Base-by-base conservation (phyloP, 2,329 filamentous ascomycete genomes). In the Talaromyces sp. region DNA sequence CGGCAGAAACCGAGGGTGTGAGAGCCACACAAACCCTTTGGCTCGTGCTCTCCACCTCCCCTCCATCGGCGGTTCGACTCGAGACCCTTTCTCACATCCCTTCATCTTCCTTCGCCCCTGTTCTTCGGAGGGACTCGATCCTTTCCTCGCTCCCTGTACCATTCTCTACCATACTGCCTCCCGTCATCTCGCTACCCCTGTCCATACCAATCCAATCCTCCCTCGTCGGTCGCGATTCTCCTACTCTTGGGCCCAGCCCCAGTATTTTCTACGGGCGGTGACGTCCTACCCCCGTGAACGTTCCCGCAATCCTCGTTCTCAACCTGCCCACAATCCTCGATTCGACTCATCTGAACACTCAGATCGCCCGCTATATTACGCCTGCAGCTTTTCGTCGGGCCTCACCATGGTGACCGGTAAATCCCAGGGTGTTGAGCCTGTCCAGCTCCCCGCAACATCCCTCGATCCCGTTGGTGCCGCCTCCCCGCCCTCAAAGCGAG, bases 401-500 rank as follows among this genome's bases (percentile, higher is more conserved):
- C 7, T 30, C 59, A 64, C 60, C 52, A 73, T 73, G 70, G 66
- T 72, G 55, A 72, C 70, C 49, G 69, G 66, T 51, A 74, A 70
- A 57, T 65, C 71, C 57, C 69, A 70, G 56, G 65, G 65, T 44
- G 56, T 65, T 47, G 68, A 72, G 54, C 62, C 69, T 44, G 59
- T 70, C 29, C 71, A 71, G 40, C 65, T 65, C 37, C 65, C 66
- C 52, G 65, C 65, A 30, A 55, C 64, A 36, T 61, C 75, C 52
- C 72, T 69, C 73, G 76, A 74, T 66, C 80, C 70, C 70, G 81
- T 70, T 52, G 74, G 47, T 45, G 54, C 80, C 52, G 78, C 82
- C 65, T 91, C 90, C 37, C 90, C 89, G 50, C 90, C 90, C 27
- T 90, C 86, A 61, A 95, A 89, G 77, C 86, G 90, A 71, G 91